phyloP scores from a whole-genome alignment of 768 basidiomycete genomes.

The Russula emetica region DNA sequence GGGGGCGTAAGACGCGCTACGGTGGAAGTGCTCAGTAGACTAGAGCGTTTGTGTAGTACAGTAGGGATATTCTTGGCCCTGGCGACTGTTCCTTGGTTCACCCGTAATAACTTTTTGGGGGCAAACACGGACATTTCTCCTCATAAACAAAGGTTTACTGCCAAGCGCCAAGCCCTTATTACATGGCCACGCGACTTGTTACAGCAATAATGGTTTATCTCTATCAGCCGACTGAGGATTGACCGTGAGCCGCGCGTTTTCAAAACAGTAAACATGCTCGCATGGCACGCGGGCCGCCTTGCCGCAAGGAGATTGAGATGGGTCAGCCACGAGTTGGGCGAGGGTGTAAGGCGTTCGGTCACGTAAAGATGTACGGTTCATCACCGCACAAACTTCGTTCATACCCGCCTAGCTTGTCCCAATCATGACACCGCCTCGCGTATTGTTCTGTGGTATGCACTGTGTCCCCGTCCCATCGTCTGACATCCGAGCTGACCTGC shows the following conservation, averaged over 20 bases:
- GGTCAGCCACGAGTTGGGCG: not conserved
- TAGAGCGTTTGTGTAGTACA: constrained; percentile 5
- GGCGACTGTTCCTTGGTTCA: not conserved
- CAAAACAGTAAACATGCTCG: too few relatives aligned
- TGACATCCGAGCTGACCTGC: not conserved
- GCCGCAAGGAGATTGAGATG: not conserved
- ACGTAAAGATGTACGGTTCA: not conserved
- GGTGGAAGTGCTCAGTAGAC: constrained; percentile 49
- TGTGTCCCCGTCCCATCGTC: not conserved
- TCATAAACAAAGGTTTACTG: not conserved
- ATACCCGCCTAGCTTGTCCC: not conserved
- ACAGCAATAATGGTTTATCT: too few relatives aligned
- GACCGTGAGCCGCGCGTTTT: too few relatives aligned
- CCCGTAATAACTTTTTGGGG: constrained; percentile 4
- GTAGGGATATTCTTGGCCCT: not conserved
- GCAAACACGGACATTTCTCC: not conserved
- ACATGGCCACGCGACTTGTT: not conserved
- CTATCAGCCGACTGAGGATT: too few relatives aligned
- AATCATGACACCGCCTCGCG: constrained; percentile 28
- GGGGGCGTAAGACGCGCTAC: constrained; percentile 90
- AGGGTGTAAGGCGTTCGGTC: not conserved
- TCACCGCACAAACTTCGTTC: not conserved
- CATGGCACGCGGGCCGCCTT: not conserved
- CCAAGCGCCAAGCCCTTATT: too few relatives aligned
- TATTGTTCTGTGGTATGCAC: constrained; percentile 36